These are phyloP conservation scores for Fusarium euwallaceae DNA, from an alignment of 2,329 filamentous ascomycete species.

Conservation along the genomic window DNA sequence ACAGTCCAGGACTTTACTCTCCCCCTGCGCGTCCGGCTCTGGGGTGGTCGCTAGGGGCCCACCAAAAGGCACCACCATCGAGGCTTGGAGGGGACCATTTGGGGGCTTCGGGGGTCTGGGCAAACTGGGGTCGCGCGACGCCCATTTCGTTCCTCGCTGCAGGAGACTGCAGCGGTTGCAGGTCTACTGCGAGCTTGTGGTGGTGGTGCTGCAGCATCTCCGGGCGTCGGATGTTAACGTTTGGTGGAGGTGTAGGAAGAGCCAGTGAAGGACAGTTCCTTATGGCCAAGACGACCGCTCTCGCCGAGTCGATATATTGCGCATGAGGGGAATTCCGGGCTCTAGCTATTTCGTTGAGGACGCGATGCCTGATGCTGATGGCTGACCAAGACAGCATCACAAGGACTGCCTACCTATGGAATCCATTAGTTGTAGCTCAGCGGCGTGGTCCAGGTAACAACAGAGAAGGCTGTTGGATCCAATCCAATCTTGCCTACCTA, in stretches of 20 bases:
- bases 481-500: conserved; percentile 3
- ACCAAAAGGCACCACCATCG: conserved; percentile 31
- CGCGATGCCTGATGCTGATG: conserved; percentile 4
- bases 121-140: conserved; percentile 45
- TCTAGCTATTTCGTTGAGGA: background rate
- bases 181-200: conserved; percentile 16
- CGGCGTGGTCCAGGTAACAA: background rate
- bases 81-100: conserved; percentile 25
- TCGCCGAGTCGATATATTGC: conserved; percentile 4
- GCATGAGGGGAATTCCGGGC: conserved; percentile 11
- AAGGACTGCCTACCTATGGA: background rate
- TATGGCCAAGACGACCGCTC: conserved; percentile 5
- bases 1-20: conserved; percentile 5
- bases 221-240: conserved; percentile 25
- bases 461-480: background rate
- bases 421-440: conserved; percentile 27
- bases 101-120: conserved; percentile 40
- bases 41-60: conserved; percentile 24
- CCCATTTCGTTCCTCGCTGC: conserved; percentile 39
- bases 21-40: conserved; percentile 5
- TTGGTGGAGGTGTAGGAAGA: conserved; percentile 7
- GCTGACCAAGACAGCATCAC: conserved; percentile 7
- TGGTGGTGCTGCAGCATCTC: conserved; percentile 35
- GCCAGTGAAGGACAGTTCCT: conserved; percentile 1
- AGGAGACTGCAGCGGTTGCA: conserved; percentile 31